These are phyloP conservation scores for Mycosarcoma maydis DNA, from an alignment of 1,284 basidiomycete species.

Conservation along the genomic window DNA sequence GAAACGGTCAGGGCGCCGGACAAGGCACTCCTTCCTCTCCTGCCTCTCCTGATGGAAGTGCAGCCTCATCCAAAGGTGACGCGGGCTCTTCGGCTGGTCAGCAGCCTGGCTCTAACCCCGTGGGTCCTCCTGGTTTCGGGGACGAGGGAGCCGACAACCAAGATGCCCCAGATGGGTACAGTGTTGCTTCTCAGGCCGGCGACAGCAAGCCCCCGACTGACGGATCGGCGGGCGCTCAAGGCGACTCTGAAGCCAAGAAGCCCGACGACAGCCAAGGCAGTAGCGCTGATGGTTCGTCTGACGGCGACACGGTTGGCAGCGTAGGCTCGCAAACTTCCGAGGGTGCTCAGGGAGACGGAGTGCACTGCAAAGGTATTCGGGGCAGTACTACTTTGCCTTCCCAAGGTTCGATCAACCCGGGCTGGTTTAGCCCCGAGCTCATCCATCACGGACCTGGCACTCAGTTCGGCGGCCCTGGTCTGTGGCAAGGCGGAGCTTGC, in stretches of 20 bases:
- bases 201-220: neutral
- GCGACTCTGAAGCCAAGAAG: neutral
- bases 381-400: constrained; percentile 11
- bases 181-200: neutral
- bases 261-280: neutral
- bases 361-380: constrained; percentile 20
- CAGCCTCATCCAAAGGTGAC: no score
- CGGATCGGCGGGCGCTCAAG: constrained; percentile 2
- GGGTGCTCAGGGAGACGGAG: neutral
- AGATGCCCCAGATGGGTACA: neutral
- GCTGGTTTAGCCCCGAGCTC: constrained; percentile 24
- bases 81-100: neutral
- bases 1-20: neutral
- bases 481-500: constrained; percentile 47
- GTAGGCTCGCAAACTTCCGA: neutral
- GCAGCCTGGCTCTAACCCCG: neutral
- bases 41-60: neutral
- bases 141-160: constrained; percentile 1
- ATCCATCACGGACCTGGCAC: constrained; percentile 43
- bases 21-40: no score
- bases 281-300: neutral
- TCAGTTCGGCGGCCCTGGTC: constrained; percentile 21
- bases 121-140: neutral
- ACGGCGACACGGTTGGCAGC: no score
- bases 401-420: constrained; percentile 8